Evolutionary conservation across 2,329 filamentous ascomycete species (phyloP).

Genomic region (Rhynchosporium secalis): DNA sequence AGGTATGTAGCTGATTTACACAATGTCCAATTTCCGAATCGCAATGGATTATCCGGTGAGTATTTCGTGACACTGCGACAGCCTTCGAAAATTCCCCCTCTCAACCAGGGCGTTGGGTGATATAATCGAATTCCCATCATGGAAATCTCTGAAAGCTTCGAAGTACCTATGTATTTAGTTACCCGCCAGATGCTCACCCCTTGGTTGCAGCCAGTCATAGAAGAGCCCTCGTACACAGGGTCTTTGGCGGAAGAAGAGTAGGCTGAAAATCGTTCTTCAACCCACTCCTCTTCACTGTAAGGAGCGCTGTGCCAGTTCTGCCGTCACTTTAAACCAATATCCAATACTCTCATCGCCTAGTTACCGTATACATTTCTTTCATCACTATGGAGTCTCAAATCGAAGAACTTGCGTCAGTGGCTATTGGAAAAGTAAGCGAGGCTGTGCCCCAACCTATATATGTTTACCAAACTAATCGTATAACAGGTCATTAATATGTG

Average conservation of each 20-base stretch:
- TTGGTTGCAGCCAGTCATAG: not conserved
- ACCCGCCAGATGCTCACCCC: not conserved
- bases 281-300: no score
- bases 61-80: no score
- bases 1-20: conserved; percentile 14
- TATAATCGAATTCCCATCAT: no score
- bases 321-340: no score
- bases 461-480: not conserved
- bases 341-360: no score
- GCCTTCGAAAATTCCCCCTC: no score
- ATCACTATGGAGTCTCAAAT: not conserved
- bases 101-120: no score
- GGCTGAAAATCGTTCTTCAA: no score
- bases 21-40: not conserved
- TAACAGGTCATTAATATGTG: conserved; percentile 10
- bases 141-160: not conserved
- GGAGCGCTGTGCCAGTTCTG: no score
- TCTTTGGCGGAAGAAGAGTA: no score
- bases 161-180: not conserved
- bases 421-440: not conserved
- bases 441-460: not conserved
- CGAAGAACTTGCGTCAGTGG: conserved; percentile 8
- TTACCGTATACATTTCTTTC: not conserved
- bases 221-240: not conserved
- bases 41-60: not conserved